Evolutionary conservation across 2,329 filamentous ascomycete species (phyloP).

Genomic region (Acrocalymma vagum): DNA sequence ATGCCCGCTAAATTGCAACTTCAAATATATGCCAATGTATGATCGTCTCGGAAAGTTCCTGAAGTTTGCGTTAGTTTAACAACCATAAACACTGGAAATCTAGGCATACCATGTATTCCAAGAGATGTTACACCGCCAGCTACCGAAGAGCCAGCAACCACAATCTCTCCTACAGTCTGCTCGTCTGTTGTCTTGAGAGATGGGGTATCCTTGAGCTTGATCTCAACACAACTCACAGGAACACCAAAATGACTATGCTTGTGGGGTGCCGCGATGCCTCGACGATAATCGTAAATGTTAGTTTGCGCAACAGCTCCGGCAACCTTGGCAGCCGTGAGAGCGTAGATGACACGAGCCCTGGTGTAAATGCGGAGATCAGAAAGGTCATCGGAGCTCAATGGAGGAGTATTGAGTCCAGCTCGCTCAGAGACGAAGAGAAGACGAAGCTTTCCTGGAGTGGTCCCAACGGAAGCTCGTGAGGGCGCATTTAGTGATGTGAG

Average conservation of each 20-base stretch:
- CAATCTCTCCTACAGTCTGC: slow-evolving; percentile 63
- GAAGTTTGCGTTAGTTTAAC: slow-evolving; percentile 15
- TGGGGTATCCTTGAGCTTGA: slow-evolving; percentile 73
- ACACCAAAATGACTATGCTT: slow-evolving; percentile 77
- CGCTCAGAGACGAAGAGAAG: slow-evolving; percentile 82
- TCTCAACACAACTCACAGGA: slow-evolving; percentile 80
- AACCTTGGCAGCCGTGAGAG: slow-evolving; percentile 81
- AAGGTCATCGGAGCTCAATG: slow-evolving; percentile 73
- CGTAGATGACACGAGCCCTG: slow-evolving; percentile 82
- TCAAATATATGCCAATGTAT: slow-evolving; percentile 69
- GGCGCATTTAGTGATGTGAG: slow-evolving; percentile 69
- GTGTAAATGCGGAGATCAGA: slow-evolving; percentile 85
- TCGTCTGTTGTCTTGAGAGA: slow-evolving; percentile 71
- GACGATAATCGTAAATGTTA: slow-evolving; percentile 84
- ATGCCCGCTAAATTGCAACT: no score
- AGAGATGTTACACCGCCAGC: slow-evolving; percentile 71
- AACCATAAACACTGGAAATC: neutral
- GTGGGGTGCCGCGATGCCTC: slow-evolving; percentile 50
- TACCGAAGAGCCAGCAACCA: slow-evolving; percentile 77
- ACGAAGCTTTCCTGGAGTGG: slow-evolving; percentile 76
- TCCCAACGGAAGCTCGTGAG: slow-evolving; percentile 67
- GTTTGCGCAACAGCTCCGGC: slow-evolving; percentile 91
- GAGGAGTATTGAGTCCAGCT: slow-evolving; percentile 67
- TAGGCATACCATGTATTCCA: slow-evolving; percentile 58
- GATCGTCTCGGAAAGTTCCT: slow-evolving; percentile 74